phyloP scores from a whole-genome alignment of 805 yeast species.

The Sugiyamaella marilandica region DNA sequence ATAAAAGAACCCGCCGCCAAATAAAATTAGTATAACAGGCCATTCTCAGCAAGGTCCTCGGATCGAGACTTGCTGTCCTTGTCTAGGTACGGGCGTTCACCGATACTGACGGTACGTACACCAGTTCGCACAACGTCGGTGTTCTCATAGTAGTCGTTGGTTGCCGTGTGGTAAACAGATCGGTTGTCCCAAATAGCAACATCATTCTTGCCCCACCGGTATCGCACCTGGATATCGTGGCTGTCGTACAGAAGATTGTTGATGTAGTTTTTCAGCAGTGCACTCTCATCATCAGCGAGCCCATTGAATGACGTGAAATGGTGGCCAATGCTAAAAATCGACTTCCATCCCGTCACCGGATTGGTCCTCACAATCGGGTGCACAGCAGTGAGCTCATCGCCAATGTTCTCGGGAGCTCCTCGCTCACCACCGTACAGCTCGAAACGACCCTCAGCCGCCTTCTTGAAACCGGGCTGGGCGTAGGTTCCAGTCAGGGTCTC shows the following conservation, averaged over 20 bases:
- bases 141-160: conserved; percentile 41
- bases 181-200: conserved; percentile 81
- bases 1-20: too few species aligned
- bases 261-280: conserved; percentile 43
- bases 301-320: conserved; percentile 51
- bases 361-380: conserved; percentile 63
- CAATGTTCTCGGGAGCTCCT: conserved; percentile 30
- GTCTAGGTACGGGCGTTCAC: conserved; percentile 31
- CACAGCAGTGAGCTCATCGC: conserved; percentile 24
- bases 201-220: conserved; percentile 59
- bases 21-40: neutral
- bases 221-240: conserved; percentile 27
- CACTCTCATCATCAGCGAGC: conserved; percentile 47
- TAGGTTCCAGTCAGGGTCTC: conserved; percentile 33
- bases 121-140: conserved; percentile 26
- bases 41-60: conserved; percentile 6
- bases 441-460: conserved; percentile 14
- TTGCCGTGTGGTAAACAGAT: conserved; percentile 57
- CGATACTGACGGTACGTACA: conserved; percentile 26
- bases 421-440: conserved; percentile 23
- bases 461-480: conserved; percentile 21
- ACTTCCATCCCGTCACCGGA: conserved; percentile 63
- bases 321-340: conserved; percentile 49
- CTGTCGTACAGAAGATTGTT: conserved; percentile 46
- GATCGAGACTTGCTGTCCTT: conserved; percentile 18